A percentile compares a stretch with the other conserved stretches of the same genome.
Conservation (phyloP, 768 basidiomycete genomes). For the Suillus subalutaceus region DNA sequence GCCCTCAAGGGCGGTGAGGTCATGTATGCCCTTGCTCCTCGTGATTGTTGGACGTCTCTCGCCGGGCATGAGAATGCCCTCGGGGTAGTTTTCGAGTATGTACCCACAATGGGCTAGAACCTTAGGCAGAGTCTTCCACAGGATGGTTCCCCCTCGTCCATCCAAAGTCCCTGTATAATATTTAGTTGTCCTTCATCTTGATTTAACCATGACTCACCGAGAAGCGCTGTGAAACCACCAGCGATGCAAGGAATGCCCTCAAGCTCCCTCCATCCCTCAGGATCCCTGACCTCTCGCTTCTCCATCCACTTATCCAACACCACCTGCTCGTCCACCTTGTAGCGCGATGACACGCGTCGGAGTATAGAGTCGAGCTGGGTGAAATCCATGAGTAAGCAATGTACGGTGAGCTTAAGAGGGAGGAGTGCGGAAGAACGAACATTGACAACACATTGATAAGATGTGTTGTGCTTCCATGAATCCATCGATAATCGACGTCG, state of each 20-base stretch:
- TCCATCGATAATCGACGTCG: too few species aligned
- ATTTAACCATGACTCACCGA: not conserved
- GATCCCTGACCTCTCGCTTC: not conserved
- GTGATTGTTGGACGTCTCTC: not conserved
- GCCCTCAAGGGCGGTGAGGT: not conserved
- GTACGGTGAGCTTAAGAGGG: not conserved
- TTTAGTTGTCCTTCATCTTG: not conserved
- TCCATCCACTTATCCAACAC: not conserved
- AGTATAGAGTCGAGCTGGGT: not conserved
- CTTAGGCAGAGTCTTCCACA: not conserved
- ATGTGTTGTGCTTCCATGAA: too few species aligned
- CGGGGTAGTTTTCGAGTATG: not conserved
- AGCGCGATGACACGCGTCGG: not conserved
- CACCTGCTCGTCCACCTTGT: not conserved
- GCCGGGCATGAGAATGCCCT: not conserved
- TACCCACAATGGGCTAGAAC: constrained; percentile 4
- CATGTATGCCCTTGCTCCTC: constrained; percentile 6
- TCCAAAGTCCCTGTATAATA: not conserved
- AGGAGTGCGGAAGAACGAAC: not conserved
- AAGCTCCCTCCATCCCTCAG: not conserved
- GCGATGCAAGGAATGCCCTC: not conserved
- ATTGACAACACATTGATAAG: not conserved
- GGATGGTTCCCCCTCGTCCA: not conserved
- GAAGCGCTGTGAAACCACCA: not conserved
- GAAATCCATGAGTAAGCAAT: not conserved